Conservation (phyloP, 2,329 filamentous ascomycete genomes). For the Dothideomycetidae sp. region DNA sequence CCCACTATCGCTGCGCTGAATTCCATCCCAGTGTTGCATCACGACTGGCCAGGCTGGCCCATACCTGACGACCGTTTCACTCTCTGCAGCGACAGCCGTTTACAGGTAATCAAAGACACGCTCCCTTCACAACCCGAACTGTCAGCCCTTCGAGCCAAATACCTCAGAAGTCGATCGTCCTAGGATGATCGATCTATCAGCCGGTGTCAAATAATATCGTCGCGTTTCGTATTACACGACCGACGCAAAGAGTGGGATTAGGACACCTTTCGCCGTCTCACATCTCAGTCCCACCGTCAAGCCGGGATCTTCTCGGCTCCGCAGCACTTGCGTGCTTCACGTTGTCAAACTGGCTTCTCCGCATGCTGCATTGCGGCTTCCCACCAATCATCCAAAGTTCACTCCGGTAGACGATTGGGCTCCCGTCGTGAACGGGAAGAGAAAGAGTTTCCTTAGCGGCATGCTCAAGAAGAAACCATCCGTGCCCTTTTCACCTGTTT, state of each 20-base stretch:
- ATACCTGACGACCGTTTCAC: background rate
- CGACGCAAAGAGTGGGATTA: background rate
- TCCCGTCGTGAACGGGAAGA: constrained; percentile 1
- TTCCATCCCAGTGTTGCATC: too few species aligned
- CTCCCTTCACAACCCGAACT: background rate
- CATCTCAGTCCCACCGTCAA: background rate
- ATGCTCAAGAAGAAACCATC: constrained; percentile 10
- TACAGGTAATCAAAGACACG: background rate
- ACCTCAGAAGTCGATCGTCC: too few species aligned
- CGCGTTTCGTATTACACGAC: background rate
- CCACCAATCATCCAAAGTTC: constrained; percentile 3
- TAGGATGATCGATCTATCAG: background rate
- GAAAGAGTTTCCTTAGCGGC: constrained; percentile 9
- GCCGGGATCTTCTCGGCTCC: background rate
- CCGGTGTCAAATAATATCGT: background rate
- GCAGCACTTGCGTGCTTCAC: constrained; percentile 7
- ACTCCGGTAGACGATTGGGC: constrained; percentile 4
- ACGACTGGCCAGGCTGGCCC: background rate
- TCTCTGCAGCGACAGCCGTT: background rate
- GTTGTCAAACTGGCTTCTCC: constrained; percentile 13
- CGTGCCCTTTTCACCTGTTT: constrained; percentile 7
- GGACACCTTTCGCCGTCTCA: background rate
- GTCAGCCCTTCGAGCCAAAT: too few species aligned
- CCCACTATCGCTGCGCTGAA: too few species aligned
- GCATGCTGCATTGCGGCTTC: constrained; percentile 8